Conservation (phyloP, 768 basidiomycete genomes). For the Chalciporus pseudorubinellus region DNA sequence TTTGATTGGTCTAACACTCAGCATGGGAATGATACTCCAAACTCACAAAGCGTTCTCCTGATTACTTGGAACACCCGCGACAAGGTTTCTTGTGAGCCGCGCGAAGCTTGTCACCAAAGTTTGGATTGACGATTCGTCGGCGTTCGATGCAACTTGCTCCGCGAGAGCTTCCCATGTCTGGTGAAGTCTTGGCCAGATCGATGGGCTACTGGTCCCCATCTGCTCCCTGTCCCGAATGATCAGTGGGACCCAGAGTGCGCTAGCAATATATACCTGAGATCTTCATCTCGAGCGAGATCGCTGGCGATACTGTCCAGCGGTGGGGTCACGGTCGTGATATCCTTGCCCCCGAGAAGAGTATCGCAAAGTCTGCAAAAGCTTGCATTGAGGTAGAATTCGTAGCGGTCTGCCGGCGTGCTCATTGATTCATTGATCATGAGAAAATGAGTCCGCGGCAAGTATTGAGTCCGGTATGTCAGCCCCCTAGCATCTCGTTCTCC, state of each 20-base stretch:
- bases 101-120: constrained; percentile 52
- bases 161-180: constrained; percentile 49
- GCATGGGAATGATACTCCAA: not conserved
- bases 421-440: constrained; percentile 4
- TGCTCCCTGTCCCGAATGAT: constrained; percentile 25
- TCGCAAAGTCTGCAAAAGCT: constrained; percentile 44
- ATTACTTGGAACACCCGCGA: constrained; percentile 71
- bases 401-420: not conserved
- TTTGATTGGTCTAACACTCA: constrained; percentile 4
- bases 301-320: constrained; percentile 51
- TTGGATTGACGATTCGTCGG: constrained; percentile 35
- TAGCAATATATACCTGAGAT: constrained; percentile 28
- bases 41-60: constrained; percentile 75
- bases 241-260: not conserved
- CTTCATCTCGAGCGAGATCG: constrained; percentile 48
- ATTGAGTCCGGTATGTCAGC: too few relatives aligned
- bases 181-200: constrained; percentile 54
- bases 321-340: constrained; percentile 22
- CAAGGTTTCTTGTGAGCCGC: constrained; percentile 81
- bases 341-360: constrained; percentile 36
- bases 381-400: constrained; percentile 12
- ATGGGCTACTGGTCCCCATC: constrained; percentile 39
- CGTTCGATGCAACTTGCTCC: constrained; percentile 34
- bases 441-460: too few relatives aligned
- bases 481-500: not conserved